Base-by-base conservation (phyloP, 768 basidiomycete genomes). In the Cubamyces sp. region DNA sequence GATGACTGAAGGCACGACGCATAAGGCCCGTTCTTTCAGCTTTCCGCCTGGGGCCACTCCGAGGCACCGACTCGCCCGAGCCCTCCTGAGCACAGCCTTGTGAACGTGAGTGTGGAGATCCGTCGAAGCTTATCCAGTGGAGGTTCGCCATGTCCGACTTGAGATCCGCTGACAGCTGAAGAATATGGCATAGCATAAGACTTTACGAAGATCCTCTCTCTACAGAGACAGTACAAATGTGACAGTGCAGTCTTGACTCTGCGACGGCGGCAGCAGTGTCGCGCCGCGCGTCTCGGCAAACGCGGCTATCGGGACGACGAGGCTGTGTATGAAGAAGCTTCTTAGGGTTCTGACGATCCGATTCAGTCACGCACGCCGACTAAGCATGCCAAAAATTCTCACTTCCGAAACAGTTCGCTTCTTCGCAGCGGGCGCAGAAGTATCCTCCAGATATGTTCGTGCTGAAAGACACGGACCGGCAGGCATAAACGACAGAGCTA, bases 311-410 rank as follows among this genome's bases (percentile, higher is more conserved):
- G 59, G 6, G 47, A 49, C 16, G 6, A 21, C 53, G 54, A 55
- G 60, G 60, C 60, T n/a, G 60, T 61, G 60, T 61, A 54, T 43
- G 43, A 53, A 30, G 50, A 53, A 43, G 45, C 53, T 61, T 54
- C 60, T 15, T 54, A 25, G 52, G 54, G 21, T 54, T 61, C 53
- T 54, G 47, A 50, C 60, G 53, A 61, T 61, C 60, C 60, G 40
- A 14, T 55, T 23, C 37, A 58, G 57, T 42, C 59, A 47, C 43
- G 19, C 25, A 53, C 46, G 18, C 23, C 25, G 34, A 53, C 51
- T 48, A 23, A 26, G 28, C 40, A 19, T 34, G 49, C 49, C 28
- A 30, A 37, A 43, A 15, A 37, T 51, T 51, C 49, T 52, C 57
- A 52, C 14, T 40, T 21, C 16, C 47, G n/a, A 23, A 19, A 19